Evolutionary conservation across 2,329 filamentous ascomycete species (phyloP).

Genomic region (Cryphonectria radicalis): DNA sequence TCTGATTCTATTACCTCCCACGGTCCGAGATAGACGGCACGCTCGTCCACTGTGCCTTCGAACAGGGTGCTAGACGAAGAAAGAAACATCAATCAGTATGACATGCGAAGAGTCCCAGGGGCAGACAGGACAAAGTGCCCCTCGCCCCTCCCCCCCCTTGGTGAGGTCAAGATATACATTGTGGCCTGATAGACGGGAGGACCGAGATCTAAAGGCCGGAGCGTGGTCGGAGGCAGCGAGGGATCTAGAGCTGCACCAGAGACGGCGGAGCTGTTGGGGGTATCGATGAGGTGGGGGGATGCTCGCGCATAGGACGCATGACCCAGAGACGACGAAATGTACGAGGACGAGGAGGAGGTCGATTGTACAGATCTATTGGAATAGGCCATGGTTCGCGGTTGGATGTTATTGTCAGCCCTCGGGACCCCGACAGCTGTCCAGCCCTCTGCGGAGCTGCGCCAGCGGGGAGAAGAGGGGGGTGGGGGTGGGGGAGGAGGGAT

Average conservation of each 20-base stretch:
- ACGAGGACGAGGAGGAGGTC: conserved; percentile 53
- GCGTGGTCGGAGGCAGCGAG: conserved; percentile 46
- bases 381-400: conserved; percentile 42
- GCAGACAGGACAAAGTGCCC: conserved; percentile 25
- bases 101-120: not conserved
- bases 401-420: conserved; percentile 30
- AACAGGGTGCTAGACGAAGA: conserved; percentile 49
- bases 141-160: conserved; percentile 13
- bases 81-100: conserved; percentile 23
- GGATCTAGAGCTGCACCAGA: conserved; percentile 47
- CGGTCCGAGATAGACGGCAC: conserved; percentile 56
- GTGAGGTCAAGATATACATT: conserved; percentile 44
- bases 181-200: conserved; percentile 59
- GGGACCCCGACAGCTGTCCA: conserved; percentile 35
- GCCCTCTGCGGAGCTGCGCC: conserved; percentile 18
- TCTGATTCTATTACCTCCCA: conserved; percentile 55
- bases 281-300: conserved; percentile 48
- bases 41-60: conserved; percentile 53
- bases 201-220: conserved; percentile 54
- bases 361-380: conserved; percentile 37
- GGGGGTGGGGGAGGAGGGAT: not conserved
- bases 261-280: conserved; percentile 51
- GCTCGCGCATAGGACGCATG: conserved; percentile 46
- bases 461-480: not conserved
- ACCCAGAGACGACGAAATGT: conserved; percentile 50